Percentiles rank a stretch among this genome's conserved stretches.
Evolutionary conservation across 2,329 filamentous ascomycete genomes (phyloP).

Genomic region (Pyricularia sp.): DNA sequence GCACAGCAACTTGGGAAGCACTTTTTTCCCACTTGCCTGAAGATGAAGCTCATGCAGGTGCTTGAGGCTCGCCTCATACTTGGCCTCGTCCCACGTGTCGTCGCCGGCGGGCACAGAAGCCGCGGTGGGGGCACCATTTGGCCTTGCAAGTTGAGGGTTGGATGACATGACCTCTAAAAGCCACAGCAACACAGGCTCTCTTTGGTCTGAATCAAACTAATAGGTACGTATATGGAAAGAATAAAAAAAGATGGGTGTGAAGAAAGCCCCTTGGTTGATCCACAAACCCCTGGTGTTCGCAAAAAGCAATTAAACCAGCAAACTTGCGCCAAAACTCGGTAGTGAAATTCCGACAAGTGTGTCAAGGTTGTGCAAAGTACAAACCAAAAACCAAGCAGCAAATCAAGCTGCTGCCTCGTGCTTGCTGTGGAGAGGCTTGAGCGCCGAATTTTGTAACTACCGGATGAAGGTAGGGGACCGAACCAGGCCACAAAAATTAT

Average conservation of each 20-base stretch:
- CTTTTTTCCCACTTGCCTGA: constrained; percentile 25
- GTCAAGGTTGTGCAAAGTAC: not conserved
- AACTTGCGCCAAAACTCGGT: not conserved
- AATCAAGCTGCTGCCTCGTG: not conserved
- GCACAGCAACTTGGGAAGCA: not conserved
- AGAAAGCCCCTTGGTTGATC: not conserved
- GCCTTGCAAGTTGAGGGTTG: constrained; percentile 4
- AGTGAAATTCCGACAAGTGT: not conserved
- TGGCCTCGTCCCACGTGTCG: constrained; percentile 30
- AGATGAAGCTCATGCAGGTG: constrained; percentile 41
- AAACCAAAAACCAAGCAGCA: not conserved
- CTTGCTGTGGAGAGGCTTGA: not conserved
- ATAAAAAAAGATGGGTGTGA: not conserved
- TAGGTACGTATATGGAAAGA: not conserved
- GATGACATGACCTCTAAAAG: constrained; percentile 6
- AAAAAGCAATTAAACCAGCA: not conserved
- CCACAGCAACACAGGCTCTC: not conserved
- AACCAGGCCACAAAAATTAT: not conserved
- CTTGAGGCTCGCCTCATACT: constrained; percentile 34
- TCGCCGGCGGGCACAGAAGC: constrained; percentile 12
- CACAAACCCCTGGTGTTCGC: not conserved
- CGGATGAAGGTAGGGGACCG: not conserved
- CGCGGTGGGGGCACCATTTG: not conserved
- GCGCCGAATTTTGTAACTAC: not conserved
- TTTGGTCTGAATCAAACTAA: not conserved